Evolutionary conservation across 257 asterid species (phyloP).

Genomic region (Nicotiana attenuata): DNA sequence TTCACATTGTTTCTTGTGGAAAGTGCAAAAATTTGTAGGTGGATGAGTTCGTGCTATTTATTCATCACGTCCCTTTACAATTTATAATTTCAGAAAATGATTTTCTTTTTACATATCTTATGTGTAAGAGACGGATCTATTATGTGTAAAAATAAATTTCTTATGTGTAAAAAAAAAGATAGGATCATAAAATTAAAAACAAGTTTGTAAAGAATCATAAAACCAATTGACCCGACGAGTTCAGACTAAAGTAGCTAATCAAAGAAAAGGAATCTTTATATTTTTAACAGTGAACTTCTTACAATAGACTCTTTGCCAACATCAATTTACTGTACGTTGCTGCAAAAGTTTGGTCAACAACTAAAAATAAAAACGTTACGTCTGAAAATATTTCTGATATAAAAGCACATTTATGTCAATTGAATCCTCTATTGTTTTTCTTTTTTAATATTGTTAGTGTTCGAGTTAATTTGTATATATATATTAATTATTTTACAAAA

Average conservation of each 20-base stretch:
- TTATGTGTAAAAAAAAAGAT: too few relatives aligned
- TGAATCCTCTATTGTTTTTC: not conserved
- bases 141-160: too few relatives aligned
- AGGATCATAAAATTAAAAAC: too few relatives aligned
- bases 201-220: too few relatives aligned
- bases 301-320: not conserved
- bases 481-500: not conserved
- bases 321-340: not conserved
- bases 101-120: too few relatives aligned
- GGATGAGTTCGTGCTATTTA: too few relatives aligned
- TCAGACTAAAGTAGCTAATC: not conserved
- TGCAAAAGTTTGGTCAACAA: not conserved
- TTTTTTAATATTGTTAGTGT: not conserved
- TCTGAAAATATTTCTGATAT: not conserved
- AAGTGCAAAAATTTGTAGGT: not conserved
- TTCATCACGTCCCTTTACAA: too few relatives aligned
- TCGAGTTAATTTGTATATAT: not conserved
- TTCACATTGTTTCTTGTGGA: not conserved
- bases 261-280: not conserved
- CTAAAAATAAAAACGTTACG: not conserved
- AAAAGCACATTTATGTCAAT: not conserved
- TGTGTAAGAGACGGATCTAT: too few relatives aligned
- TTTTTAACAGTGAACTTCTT: not conserved
- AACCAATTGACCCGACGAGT: too few relatives aligned
- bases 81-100: too few relatives aligned